Evolutionary conservation across 306 rosid species (phyloP).

Genomic region (Ammopiptanthus mongolicus): DNA sequence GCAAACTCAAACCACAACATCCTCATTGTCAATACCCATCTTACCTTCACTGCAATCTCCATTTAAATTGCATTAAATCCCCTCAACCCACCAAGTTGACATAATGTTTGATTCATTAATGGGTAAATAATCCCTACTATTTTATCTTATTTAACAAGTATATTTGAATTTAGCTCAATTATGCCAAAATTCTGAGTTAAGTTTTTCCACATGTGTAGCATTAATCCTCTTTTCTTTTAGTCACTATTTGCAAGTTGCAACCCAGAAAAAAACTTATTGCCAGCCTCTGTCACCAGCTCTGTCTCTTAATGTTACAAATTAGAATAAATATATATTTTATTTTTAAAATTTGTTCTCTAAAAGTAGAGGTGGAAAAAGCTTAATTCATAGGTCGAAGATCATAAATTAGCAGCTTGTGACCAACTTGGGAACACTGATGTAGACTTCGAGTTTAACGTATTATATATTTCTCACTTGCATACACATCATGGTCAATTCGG

Average conservation of each 20-base stretch:
- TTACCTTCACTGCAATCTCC: too few species aligned
- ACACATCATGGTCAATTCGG: slow-evolving; percentile 21
- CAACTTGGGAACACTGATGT: slow-evolving; percentile 31
- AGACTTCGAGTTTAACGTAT: slow-evolving; percentile 25
- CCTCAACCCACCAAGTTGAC: too few species aligned
- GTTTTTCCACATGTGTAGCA: too few species aligned
- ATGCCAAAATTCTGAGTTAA: too few species aligned
- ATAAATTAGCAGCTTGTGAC: slow-evolving; percentile 14
- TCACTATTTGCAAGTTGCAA: too few species aligned
- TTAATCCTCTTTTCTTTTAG: too few species aligned
- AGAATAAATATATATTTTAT: neutral
- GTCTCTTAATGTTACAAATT: neutral
- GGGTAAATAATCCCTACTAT: neutral
- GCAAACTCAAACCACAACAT: too few species aligned
- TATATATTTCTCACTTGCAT: neutral
- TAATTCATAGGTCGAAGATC: neutral
- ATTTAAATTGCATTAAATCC: too few species aligned
- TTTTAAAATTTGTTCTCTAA: neutral
- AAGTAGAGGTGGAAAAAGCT: neutral
- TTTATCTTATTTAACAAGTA: too few species aligned
- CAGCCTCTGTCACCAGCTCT: neutral
- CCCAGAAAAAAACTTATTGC: too few species aligned
- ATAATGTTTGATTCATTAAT: neutral
- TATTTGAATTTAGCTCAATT: too few species aligned
- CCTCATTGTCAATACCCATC: too few species aligned